Evolutionary conservation across 768 basidiomycete species (phyloP).

Genomic region (Hortiboletus campestris): DNA sequence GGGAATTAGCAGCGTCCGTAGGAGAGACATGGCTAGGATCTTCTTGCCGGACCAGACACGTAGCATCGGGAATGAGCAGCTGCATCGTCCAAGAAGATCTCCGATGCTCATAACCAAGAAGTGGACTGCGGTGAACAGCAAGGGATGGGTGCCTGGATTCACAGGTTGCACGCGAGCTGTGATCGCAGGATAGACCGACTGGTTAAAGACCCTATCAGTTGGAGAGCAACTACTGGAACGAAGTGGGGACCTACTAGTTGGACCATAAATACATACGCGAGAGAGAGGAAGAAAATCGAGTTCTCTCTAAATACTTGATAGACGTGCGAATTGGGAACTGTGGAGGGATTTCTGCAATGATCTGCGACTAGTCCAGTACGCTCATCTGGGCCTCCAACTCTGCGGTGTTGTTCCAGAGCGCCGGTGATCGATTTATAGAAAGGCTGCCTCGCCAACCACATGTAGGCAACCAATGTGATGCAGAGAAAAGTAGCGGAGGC

Average conservation of each 20-base stretch:
- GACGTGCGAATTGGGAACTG: not conserved
- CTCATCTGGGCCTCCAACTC: not conserved
- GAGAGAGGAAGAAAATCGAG: slow-evolving; percentile 1
- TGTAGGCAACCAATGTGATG: not conserved
- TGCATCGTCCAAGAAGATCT: slow-evolving; percentile 65
- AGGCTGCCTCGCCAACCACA: not conserved
- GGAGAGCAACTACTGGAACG: not conserved
- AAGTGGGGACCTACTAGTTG: not conserved
- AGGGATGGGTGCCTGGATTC: not conserved
- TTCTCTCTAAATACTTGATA: slow-evolving; percentile 1
- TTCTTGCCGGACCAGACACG: slow-evolving; percentile 41
- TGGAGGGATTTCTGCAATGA: not conserved
- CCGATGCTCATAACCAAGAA: slow-evolving; percentile 74
- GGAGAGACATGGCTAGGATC: slow-evolving; percentile 1
- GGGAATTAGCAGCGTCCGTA: not conserved
- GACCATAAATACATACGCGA: not conserved
- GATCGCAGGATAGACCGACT: slow-evolving; percentile 1
- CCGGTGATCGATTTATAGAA: not conserved
- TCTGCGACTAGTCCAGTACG: not conserved
- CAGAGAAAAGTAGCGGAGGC: not conserved
- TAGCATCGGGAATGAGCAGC: slow-evolving; percentile 74
- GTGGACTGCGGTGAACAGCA: slow-evolving; percentile 45
- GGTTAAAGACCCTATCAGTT: not conserved
- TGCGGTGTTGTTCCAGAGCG: not conserved
- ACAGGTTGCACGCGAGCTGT: not conserved